Percentiles rank a stretch among this genome's conserved stretches.
Conservation (phyloP, 2,329 filamentous ascomycete species). For the Alternaria gansuensis region DNA sequence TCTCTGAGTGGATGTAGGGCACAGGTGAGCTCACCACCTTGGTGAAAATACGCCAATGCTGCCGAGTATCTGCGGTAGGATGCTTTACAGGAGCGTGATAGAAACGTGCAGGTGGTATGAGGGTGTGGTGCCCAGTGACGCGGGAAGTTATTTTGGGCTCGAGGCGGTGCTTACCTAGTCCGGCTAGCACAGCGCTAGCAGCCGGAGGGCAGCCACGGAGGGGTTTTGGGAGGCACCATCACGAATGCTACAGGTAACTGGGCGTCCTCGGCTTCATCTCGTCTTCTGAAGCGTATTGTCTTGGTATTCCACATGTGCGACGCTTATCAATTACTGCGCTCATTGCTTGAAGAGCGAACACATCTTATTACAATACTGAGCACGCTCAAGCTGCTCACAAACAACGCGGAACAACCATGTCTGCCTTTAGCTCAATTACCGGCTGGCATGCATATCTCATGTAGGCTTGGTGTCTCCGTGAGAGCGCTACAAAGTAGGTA, state of each 20-base stretch:
- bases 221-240: neutral
- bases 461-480: too few relatives aligned
- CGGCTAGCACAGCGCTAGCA: neutral
- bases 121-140: neutral
- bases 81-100: neutral
- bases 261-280: neutral
- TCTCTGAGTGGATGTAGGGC: neutral
- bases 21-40: neutral
- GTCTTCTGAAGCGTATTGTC: neutral
- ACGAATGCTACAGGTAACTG: neutral
- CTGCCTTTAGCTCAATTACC: neutral
- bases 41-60: neutral
- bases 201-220: neutral
- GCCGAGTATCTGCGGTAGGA: neutral
- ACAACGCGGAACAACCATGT: neutral
- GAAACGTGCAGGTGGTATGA: neutral
- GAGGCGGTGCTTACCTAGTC: neutral
- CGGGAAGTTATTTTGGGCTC: conserved; percentile 5
- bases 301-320: neutral
- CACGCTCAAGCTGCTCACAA: neutral
- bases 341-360: neutral
- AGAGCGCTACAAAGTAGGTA: neutral
- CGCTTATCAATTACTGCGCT: neutral
- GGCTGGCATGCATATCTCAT: neutral
- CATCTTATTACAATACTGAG: neutral